phyloP scores from a whole-genome alignment of 257 asterid genomes.

The Misopates orontium region DNA sequence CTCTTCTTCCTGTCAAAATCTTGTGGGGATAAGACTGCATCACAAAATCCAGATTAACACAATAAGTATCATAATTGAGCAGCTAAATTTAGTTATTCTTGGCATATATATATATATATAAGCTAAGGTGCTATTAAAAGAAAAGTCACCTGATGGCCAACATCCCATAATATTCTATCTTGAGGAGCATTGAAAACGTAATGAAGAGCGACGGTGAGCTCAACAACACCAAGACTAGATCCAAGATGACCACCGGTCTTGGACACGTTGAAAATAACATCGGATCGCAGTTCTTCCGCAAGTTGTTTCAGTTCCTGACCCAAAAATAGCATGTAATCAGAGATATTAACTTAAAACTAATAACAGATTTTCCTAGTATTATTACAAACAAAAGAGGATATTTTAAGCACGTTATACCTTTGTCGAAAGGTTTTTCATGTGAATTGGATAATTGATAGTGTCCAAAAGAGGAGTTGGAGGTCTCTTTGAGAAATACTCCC shows the following conservation, averaged over 20 bases:
- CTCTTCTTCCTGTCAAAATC: constrained; percentile 88
- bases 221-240: constrained; percentile 93
- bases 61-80: background rate
- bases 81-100: background rate
- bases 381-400: no score
- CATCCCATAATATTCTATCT: constrained; percentile 96
- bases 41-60: constrained; percentile 21
- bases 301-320: constrained; percentile 87
- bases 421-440: constrained; percentile 84
- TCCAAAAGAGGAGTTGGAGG: constrained; percentile 97
- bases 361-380: background rate
- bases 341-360: background rate
- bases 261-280: constrained; percentile 91
- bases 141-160: constrained; percentile 85
- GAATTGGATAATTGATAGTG: constrained; percentile 88
- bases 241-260: constrained; percentile 99
- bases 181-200: constrained; percentile 88
- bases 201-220: constrained; percentile 96
- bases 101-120: background rate
- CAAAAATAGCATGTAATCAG: constrained; percentile 10
- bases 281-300: constrained; percentile 85
- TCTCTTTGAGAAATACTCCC: constrained; percentile 79
- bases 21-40: constrained; percentile 93
- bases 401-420: constrained; percentile 48
- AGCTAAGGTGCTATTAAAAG: background rate